Evolutionary conservation across 75 land plant genomes (phyloP).

Genomic region (Cupressus sempervirens): DNA sequence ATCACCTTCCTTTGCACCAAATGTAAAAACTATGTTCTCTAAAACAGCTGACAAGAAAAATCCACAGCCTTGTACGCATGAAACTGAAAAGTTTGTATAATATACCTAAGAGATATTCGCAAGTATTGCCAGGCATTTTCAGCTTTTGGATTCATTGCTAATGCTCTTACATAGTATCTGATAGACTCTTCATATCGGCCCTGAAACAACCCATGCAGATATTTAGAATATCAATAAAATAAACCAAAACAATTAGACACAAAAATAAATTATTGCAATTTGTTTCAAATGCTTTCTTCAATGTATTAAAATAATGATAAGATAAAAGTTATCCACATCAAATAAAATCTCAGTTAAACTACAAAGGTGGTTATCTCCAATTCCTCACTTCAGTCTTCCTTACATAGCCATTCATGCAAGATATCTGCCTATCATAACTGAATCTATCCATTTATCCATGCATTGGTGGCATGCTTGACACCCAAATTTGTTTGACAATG

Average conservation of each 20-base stretch:
- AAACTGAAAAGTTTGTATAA: neutral
- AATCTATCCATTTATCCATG: neutral
- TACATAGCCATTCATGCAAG: neutral
- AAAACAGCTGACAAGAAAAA: neutral
- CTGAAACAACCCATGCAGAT: conserved; percentile 33
- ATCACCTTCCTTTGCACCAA: neutral
- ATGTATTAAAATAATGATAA: neutral
- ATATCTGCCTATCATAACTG: neutral
- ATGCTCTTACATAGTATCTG: conserved; percentile 88
- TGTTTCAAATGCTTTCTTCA: neutral
- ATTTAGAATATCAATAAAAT: neutral
- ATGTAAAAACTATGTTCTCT: neutral
- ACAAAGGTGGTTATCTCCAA: neutral
- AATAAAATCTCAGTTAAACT: conserved; percentile 1
- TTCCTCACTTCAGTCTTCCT: neutral
- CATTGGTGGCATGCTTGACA: neutral
- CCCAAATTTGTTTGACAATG: neutral
- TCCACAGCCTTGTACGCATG: conserved; percentile 4
- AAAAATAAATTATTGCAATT: neutral
- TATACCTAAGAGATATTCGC: conserved; percentile 85
- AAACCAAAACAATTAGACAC: neutral
- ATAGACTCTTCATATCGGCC: conserved; percentile 88
- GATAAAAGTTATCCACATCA: neutral
- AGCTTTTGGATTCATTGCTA: conserved; percentile 95
- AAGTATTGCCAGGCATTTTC: conserved; percentile 98